Evolutionary conservation across 345 rosid genomes (phyloP).

Genomic region (Populus davidiana): DNA sequence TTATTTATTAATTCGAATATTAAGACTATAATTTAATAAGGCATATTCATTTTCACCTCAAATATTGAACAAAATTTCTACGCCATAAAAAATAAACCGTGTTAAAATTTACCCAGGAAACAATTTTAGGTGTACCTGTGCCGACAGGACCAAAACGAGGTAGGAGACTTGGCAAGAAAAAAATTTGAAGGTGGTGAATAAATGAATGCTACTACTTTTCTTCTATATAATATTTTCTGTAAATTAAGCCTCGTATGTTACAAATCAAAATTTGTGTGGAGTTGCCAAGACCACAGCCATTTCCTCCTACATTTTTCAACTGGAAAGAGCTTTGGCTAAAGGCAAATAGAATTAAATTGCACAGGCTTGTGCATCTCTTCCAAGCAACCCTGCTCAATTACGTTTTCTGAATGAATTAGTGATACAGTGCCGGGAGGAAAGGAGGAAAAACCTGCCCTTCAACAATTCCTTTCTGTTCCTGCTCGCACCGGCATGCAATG

Average conservation of each 20-base stretch:
- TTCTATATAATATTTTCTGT: slow-evolving; percentile 41
- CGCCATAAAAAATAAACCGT: no score
- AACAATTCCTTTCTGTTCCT: not conserved
- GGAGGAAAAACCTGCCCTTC: slow-evolving; percentile 3
- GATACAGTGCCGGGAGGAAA: not conserved
- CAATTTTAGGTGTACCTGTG: not conserved
- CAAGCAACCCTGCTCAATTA: slow-evolving; percentile 11
- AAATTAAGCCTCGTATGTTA: slow-evolving; percentile 42
- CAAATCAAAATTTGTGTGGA: slow-evolving; percentile 53
- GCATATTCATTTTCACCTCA: no score
- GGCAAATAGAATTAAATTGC: slow-evolving; percentile 19
- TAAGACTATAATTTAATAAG: no score
- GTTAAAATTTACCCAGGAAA: no score
- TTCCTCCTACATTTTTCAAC: slow-evolving; percentile 32
- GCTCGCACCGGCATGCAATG: not conserved
- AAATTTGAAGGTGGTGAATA: slow-evolving; percentile 22
- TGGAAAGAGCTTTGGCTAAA: slow-evolving; percentile 22
- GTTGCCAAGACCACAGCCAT: slow-evolving; percentile 21
- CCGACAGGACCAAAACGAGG: not conserved
- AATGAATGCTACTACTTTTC: slow-evolving; percentile 34
- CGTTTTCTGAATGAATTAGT: slow-evolving; percentile 28
- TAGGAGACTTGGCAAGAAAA: not conserved
- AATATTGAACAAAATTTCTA: no score
- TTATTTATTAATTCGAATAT: no score
- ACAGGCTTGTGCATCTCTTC: slow-evolving; percentile 21